A percentile compares a stretch with the other conserved stretches of the same genome.
These are phyloP conservation scores for Chalciporus chontae DNA, from an alignment of 768 basidiomycete species.

Conservation along the genomic window DNA sequence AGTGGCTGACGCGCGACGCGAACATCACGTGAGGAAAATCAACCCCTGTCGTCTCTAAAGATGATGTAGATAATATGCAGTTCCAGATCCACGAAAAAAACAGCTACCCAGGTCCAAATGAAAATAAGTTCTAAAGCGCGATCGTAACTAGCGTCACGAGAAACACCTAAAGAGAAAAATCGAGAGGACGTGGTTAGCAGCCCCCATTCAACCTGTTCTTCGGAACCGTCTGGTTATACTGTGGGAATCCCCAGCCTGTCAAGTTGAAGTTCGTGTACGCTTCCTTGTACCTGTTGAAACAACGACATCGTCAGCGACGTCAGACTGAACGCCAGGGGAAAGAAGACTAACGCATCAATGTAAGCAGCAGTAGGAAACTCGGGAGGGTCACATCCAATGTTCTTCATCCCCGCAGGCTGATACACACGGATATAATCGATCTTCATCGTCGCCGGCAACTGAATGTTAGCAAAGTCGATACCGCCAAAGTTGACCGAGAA, in stretches of 20 bases:
- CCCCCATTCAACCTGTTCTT: slow-evolving; percentile 46
- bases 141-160: slow-evolving; percentile 2
- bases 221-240: slow-evolving; percentile 52
- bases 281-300: slow-evolving; percentile 34
- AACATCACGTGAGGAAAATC: slow-evolving; percentile 31
- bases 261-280: slow-evolving; percentile 43
- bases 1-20: slow-evolving; percentile 29
- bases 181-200: slow-evolving; percentile 15
- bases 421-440: slow-evolving; percentile 85
- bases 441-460: slow-evolving; percentile 58
- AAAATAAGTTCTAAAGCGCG: neutral
- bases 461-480: slow-evolving; percentile 55
- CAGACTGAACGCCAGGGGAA: neutral
- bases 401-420: slow-evolving; percentile 45
- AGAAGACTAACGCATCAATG: slow-evolving; percentile 56
- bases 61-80: neutral
- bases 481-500: slow-evolving; percentile 66
- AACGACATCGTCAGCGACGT: neutral
- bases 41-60: slow-evolving; percentile 9
- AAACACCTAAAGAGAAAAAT: neutral
- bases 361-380: slow-evolving; percentile 74
- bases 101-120: neutral
- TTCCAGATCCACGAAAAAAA: neutral
- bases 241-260: slow-evolving; percentile 40
- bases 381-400: slow-evolving; percentile 66